Evolutionary conservation across 805 yeast genomes (phyloP), one percentile per base, ranked within the genome.

Genomic region (Middelhovenomyces tepae): DNA sequence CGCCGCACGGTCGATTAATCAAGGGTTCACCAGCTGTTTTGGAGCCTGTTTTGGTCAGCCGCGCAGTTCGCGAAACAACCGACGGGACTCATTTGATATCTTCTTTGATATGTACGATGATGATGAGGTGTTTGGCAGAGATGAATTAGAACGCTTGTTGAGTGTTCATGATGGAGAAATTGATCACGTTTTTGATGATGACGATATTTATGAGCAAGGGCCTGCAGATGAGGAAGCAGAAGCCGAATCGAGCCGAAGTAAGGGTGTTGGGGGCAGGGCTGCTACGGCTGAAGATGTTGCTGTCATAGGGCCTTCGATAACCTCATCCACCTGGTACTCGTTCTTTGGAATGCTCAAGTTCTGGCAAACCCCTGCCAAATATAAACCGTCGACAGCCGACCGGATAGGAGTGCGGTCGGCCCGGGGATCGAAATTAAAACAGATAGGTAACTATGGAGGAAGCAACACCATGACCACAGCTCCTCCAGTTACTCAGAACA

Each of bases 101-200:
- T 47, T 45, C 32, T 47, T 47, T 37, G 52, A 47, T 31, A 41
- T 46, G 48, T 47, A 47, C 28, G 51, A 47, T 25, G 52, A 47
- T 19, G 47, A 44, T 7, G 51, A 37, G 14, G 31, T 32, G n/a
- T 31, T 41, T 32, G 51, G 41, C 15, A 34, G 46, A 7, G 52
- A 47, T 21, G 52, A 47, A 27, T 26, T 47, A 28, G 52, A 47
- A 29, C 33, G 49, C 20, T 31, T 47, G 22, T 22, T 47, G 17
- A 35, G 22, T 19, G 38, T 18, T 9, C 40, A 45, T n/a, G 43
- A 37, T 17, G 31, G 32, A 5, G 35, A 28, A n/a, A n/a, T n/a
- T n/a, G n/a, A n/a, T n/a, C n/a, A n/a, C n/a, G n/a, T n/a, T n/a
- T n/a, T n/a, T 14, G 37, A 27, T 13, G 20, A 16, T 13, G 34